These are phyloP conservation scores for Juglanconis oblonga DNA, from an alignment of 2,329 filamentous ascomycete genomes.

Conservation along the genomic window DNA sequence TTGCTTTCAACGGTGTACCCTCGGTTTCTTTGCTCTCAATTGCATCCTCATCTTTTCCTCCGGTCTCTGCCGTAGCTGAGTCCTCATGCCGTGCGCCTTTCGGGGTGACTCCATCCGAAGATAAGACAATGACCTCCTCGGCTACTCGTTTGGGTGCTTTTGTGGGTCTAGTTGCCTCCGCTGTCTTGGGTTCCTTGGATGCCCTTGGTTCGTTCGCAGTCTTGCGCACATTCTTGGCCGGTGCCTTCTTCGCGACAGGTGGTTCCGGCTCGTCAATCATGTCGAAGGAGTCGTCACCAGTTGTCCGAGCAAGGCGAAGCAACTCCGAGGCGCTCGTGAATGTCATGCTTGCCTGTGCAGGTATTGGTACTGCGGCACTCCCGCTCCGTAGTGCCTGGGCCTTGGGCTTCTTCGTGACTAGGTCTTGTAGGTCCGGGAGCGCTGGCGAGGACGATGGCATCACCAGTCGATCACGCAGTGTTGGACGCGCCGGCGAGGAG, in stretches of 20 bases:
- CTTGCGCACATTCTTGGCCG: conserved; percentile 1
- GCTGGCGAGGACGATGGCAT: conserved; percentile 51
- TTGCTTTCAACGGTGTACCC: conserved; percentile 23
- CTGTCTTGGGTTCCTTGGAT: conserved; percentile 1
- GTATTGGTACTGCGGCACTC: conserved; percentile 35
- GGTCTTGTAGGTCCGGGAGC: conserved; percentile 50
- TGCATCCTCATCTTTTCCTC: not conserved
- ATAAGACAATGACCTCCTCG: conserved; percentile 16
- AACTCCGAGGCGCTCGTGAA: conserved; percentile 43
- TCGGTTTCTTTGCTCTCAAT: conserved; percentile 5
- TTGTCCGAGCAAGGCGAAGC: conserved; percentile 30
- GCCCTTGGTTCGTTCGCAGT: not conserved
- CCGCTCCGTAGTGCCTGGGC: conserved; percentile 33
- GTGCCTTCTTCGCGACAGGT: not conserved
- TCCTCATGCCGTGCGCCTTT: conserved; percentile 1
- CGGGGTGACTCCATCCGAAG: conserved; percentile 13
- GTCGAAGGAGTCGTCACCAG: conserved; percentile 3
- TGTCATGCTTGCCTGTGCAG: conserved; percentile 31
- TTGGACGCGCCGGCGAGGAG: conserved; percentile 28
- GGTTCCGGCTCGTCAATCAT: conserved; percentile 9
- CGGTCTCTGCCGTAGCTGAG: conserved; percentile 6
- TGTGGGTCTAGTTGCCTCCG: not conserved
- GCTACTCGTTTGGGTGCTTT: conserved; percentile 10
- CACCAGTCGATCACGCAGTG: conserved; percentile 25
- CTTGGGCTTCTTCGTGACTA: conserved; percentile 38